A percentile compares a stretch with the other conserved stretches of the same genome.
These are phyloP conservation scores for Barnettozyma sucrosica DNA, from an alignment of 805 yeast genomes.

Conservation along the genomic window DNA sequence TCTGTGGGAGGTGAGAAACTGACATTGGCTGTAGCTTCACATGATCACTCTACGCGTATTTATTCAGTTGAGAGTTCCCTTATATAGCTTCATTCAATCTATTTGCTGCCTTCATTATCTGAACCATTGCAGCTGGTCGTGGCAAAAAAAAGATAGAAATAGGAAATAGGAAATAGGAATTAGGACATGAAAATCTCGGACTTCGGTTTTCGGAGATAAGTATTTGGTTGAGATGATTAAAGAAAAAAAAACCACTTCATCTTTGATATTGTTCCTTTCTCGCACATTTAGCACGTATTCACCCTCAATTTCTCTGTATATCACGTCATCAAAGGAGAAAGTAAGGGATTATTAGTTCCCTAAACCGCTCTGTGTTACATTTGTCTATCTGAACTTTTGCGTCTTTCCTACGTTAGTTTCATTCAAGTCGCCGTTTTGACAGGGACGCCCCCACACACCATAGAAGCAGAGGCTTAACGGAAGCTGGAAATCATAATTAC, in stretches of 20 bases:
- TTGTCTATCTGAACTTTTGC: neutral
- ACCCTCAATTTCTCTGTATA: too few relatives aligned
- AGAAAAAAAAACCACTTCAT: neutral
- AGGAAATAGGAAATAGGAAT: too few relatives aligned
- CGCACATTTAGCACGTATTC: too few relatives aligned
- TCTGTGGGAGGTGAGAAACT: constrained; percentile 21
- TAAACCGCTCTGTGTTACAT: neutral
- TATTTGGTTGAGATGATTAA: too few relatives aligned
- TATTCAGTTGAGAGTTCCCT: constrained; percentile 24
- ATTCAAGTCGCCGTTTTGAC: neutral
- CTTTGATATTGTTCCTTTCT: neutral
- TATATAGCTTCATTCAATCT: neutral
- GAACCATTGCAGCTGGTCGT: too few relatives aligned
- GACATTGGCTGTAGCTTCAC: constrained; percentile 55
- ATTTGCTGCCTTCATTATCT: too few relatives aligned
- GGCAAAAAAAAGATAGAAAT: too few relatives aligned
- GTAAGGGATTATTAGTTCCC: too few relatives aligned
- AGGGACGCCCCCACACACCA: neutral
- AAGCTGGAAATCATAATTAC: neutral
- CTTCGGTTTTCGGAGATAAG: too few relatives aligned
- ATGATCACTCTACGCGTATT: constrained; percentile 51
- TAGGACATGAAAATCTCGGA: too few relatives aligned
- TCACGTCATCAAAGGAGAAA: too few relatives aligned
- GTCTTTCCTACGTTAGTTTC: neutral
- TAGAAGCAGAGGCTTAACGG: neutral